Evolutionary conservation across 2,329 filamentous ascomycete genomes (phyloP), one percentile per base, ranked within the genome.

Genomic region (Penicillium occitanis): DNA sequence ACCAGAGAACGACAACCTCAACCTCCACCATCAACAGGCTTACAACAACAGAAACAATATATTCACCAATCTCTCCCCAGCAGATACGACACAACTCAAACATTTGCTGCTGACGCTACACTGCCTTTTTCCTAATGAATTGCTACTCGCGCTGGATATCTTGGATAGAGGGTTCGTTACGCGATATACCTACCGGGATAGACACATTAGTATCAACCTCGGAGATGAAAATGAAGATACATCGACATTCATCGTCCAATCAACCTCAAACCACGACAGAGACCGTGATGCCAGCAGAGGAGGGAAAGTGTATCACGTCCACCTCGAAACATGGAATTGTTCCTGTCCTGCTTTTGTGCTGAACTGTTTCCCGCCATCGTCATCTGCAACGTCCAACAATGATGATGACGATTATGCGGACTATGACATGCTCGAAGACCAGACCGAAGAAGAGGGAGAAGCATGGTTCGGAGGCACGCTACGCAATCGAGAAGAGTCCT

Each of bases 101-200:
- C 70, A 83, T 86, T 59, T 90, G 17, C 81, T 97, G n/a, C 81
- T 92, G 1, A 92, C 91, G 0, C 85, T 97, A 0, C 93, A 97
- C 79, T 90, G 92, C 40, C 81, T 97, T 14, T 96, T 96, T 73
- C 93, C 93, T 0, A 87, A 87, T 69, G 86, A 92, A 63, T 80
- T 97, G 1, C 87, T 97, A 0, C 91, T 92, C 2, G 92, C 94
- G 0, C 84, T 99, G 2, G 93, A 98, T 76, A 84, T 98, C 0
- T 84, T 99, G 0, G 95, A 99, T 76, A 86, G 92, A 30, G 81
- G 85, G 2, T 85, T 95, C 0, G 87, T 97, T 40, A 88, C 83
- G 5, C 84, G 87, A 1, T 77, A 88, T 4, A 59, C 84, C 17
- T 51, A 59, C 57, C 8, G 75, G 10, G 48, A 67, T 33, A 40